These are phyloP conservation scores for Psidium guajava DNA, from an alignment of 345 rosid species.

Conservation along the genomic window DNA sequence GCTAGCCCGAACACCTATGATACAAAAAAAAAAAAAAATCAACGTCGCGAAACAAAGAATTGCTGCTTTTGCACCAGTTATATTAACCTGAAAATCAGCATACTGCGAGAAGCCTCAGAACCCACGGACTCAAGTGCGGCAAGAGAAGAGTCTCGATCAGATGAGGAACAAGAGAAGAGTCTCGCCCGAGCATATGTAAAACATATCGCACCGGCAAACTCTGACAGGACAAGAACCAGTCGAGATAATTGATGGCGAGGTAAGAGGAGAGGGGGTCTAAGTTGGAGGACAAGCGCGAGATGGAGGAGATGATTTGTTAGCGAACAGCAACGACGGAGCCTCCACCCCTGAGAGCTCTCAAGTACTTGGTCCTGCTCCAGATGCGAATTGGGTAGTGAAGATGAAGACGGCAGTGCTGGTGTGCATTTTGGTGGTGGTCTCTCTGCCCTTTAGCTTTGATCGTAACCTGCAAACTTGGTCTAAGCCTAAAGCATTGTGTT, in stretches of 20 bases:
- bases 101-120: slow-evolving; percentile 46
- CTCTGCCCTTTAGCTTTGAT: too few relatives aligned
- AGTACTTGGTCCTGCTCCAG: slow-evolving; percentile 2
- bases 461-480: too few relatives aligned
- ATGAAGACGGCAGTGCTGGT: too few relatives aligned
- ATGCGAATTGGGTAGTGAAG: too few relatives aligned
- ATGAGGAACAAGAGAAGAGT: not conserved
- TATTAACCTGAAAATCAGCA: slow-evolving; percentile 52
- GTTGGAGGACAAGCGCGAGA: slow-evolving; percentile 27
- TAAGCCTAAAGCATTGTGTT: too few relatives aligned
- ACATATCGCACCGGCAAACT: slow-evolving; percentile 31
- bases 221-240: slow-evolving; percentile 61
- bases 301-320: slow-evolving; percentile 26
- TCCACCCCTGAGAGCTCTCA: slow-evolving; percentile 17
- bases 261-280: slow-evolving; percentile 40
- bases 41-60: not conserved
- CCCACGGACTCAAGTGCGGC: slow-evolving; percentile 37
- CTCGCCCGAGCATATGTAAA: not conserved
- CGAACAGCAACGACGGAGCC: slow-evolving; percentile 32
- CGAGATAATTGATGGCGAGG: slow-evolving; percentile 73
- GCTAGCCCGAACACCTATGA: too few relatives aligned
- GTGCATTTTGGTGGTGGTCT: too few relatives aligned
- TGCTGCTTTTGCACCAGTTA: not conserved
- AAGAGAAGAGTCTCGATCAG: not conserved
- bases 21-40: too few relatives aligned